A percentile compares a stretch with the other conserved stretches of the same genome.
Evolutionary conservation across 2,329 filamentous ascomycete species (phyloP).

Genomic region (Cladophialophora exuberans): DNA sequence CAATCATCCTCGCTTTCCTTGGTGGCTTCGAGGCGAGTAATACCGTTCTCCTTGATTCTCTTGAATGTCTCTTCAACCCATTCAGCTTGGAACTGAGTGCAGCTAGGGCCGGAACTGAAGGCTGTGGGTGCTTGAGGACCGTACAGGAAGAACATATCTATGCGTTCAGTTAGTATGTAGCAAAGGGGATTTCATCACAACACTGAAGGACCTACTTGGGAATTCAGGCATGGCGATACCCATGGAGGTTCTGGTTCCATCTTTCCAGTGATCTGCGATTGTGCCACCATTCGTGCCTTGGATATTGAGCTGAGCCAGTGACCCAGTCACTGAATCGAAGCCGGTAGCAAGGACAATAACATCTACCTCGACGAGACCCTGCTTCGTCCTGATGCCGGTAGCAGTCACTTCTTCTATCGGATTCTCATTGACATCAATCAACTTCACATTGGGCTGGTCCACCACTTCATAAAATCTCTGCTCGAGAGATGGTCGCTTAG

Average conservation of each 20-base stretch:
- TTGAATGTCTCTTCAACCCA: conserved; percentile 56
- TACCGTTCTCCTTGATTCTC: conserved; percentile 50
- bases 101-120: conserved; percentile 50
- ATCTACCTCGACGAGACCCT: conserved; percentile 44
- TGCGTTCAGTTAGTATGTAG: neutral
- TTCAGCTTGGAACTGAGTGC: conserved; percentile 59
- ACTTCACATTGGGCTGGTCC: conserved; percentile 49
- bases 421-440: conserved; percentile 51
- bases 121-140: conserved; percentile 56
- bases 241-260: conserved; percentile 45
- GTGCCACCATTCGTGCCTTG: conserved; percentile 37
- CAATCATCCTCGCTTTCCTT: conserved; percentile 51
- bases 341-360: conserved; percentile 49
- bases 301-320: conserved; percentile 45
- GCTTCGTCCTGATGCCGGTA: conserved; percentile 47
- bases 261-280: conserved; percentile 43
- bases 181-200: neutral
- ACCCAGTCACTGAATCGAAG: conserved; percentile 49
- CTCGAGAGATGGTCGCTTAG: conserved; percentile 56
- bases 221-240: conserved; percentile 49
- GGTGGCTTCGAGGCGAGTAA: conserved; percentile 58
- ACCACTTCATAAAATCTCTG: conserved; percentile 55
- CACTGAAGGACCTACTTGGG: conserved; percentile 32
- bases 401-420: conserved; percentile 47
- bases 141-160: conserved; percentile 55